Percentiles rank a stretch among this genome's conserved stretches.
Conservation (phyloP, 805 yeast genomes). For the Candida piceae region DNA sequence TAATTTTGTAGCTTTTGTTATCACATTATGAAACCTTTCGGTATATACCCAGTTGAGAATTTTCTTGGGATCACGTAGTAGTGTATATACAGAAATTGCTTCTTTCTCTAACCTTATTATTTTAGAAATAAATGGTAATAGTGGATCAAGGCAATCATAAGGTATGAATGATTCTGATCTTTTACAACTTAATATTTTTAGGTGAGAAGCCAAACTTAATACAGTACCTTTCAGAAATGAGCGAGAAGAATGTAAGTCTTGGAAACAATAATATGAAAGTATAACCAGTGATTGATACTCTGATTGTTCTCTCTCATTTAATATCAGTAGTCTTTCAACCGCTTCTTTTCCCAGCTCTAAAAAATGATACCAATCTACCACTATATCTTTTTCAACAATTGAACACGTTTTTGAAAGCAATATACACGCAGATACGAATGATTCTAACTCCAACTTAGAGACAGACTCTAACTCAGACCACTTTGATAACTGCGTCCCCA, state of each 20-base stretch:
- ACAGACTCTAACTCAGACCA: too few relatives aligned
- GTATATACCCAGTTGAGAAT: constrained; percentile 4
- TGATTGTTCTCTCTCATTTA: neutral
- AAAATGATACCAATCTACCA: neutral
- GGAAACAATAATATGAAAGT: neutral
- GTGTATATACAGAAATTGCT: neutral
- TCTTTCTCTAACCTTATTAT: neutral
- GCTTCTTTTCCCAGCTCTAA: neutral
- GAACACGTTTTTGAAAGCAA: neutral
- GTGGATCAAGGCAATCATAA: constrained; percentile 1
- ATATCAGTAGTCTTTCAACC: neutral
- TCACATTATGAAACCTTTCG: constrained; percentile 2
- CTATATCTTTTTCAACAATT: neutral
- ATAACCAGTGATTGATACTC: neutral
- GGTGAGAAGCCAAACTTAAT: neutral
- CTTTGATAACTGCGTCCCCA: too few relatives aligned
- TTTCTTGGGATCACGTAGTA: neutral
- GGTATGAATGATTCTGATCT: neutral
- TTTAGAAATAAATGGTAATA: constrained; percentile 1
- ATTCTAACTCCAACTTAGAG: too few relatives aligned
- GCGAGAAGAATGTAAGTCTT: constrained; percentile 1
- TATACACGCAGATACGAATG: neutral
- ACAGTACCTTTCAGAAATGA: constrained; percentile 1
- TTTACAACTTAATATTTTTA: neutral
- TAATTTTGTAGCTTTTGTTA: neutral